phyloP scores from a whole-genome alignment of 2,329 filamentous ascomycete genomes.

The Ceratocystiopsis sp. region DNA sequence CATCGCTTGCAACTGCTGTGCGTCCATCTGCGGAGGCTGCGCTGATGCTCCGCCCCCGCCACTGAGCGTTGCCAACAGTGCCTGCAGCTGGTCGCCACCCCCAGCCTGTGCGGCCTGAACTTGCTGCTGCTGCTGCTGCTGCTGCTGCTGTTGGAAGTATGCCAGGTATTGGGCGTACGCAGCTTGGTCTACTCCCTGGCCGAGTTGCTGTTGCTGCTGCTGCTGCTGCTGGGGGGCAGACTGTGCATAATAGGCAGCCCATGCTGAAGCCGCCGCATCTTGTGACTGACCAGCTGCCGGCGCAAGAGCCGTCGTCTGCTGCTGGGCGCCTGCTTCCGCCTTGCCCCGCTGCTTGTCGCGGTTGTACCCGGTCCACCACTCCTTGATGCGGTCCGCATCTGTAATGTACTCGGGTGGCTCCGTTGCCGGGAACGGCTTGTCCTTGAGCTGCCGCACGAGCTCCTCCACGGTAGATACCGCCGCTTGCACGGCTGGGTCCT shows the following conservation, averaged over 20 bases:
- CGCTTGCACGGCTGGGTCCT: conserved; percentile 21
- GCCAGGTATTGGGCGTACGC: conserved; percentile 14
- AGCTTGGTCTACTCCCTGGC: no score
- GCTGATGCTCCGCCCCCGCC: conserved; percentile 1
- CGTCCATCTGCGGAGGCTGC: not conserved
- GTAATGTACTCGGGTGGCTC: conserved; percentile 36
- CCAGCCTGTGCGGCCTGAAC: not conserved
- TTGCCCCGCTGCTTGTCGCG: conserved; percentile 17
- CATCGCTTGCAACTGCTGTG: conserved; percentile 8
- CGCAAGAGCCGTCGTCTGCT: not conserved
- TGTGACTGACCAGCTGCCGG: conserved; percentile 9
- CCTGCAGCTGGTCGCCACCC: conserved; percentile 9
- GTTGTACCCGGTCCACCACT: conserved; percentile 34
- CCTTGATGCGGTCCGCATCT: conserved; percentile 27
- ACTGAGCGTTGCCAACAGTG: conserved; percentile 7
- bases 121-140: conserved; percentile 4
- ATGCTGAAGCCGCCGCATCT: conserved; percentile 17
- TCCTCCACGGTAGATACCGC: conserved; percentile 26
- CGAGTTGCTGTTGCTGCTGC: not conserved
- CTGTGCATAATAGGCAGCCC: conserved; percentile 25
- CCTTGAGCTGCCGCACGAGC: conserved; percentile 23
- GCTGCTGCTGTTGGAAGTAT: conserved; percentile 11
- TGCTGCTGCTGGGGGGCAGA: conserved; percentile 10
- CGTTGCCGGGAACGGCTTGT: conserved; percentile 30
- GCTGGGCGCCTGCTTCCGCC: conserved; percentile 16